Conservation (phyloP, 2,329 filamentous ascomycete species). For the Biscogniauxia mediterranea region DNA sequence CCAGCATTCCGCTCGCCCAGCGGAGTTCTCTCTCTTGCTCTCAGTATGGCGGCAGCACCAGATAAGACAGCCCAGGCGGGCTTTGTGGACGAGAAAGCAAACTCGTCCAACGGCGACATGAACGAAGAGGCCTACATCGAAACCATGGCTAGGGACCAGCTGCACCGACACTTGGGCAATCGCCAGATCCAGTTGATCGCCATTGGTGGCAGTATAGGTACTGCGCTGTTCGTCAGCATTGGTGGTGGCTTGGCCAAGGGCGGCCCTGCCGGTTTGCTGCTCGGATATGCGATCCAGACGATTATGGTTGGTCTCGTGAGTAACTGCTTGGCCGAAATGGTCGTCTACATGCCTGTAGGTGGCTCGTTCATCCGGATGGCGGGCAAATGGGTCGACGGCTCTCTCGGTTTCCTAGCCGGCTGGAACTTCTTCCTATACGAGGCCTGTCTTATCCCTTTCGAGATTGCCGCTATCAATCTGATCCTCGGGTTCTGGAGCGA, state of each 20-base stretch:
- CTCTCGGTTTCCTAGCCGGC: conserved; percentile 55
- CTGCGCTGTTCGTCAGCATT: conserved; percentile 61
- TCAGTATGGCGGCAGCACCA: conserved; percentile 28
- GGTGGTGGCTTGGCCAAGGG: conserved; percentile 52
- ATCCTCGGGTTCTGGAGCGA: conserved; percentile 47
- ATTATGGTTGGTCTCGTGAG: conserved; percentile 58
- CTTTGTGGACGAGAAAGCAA: conserved; percentile 20
- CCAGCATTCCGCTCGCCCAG: conserved; percentile 29
- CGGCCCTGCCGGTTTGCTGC: conserved; percentile 52
- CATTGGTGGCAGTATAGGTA: conserved; percentile 57
- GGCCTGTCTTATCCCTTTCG: conserved; percentile 40
- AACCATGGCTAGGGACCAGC: conserved; percentile 25
- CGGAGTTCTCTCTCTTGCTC: conserved; percentile 29
- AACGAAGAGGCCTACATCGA: conserved; percentile 17
- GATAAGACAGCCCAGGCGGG: conserved; percentile 12
- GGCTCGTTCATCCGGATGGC: conserved; percentile 65
- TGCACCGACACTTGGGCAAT: conserved; percentile 43
- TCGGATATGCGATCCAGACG: conserved; percentile 57
- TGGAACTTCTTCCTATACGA: conserved; percentile 46
- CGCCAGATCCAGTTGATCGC: conserved; percentile 57
- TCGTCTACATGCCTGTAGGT: conserved; percentile 58
- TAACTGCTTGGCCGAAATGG: conserved; percentile 66
- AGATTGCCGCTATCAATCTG: conserved; percentile 40
- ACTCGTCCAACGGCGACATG: conserved; percentile 15
- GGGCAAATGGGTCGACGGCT: conserved; percentile 65